phyloP scores from a whole-genome alignment of 2,329 filamentous ascomycete species.

The Sarocladium kiliense region DNA sequence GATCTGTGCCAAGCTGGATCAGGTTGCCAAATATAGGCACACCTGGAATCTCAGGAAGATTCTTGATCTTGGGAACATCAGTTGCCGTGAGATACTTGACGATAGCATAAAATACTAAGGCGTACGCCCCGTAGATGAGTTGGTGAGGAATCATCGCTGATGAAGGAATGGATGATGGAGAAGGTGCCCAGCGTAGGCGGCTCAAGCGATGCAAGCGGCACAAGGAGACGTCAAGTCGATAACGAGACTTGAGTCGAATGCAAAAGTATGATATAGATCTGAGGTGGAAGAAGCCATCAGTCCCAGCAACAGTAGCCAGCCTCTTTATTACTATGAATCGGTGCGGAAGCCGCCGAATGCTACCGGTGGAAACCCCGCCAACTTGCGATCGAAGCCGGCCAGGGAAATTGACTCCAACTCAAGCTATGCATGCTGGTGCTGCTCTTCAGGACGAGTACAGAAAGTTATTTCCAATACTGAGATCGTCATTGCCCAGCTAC shows the following conservation, averaged over 20 bases:
- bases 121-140: slow-evolving; percentile 2
- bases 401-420: no score
- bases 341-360: neutral
- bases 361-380: no score
- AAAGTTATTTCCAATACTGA: neutral
- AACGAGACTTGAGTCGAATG: no score
- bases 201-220: no score
- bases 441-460: no score
- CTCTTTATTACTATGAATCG: neutral
- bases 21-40: slow-evolving; percentile 60
- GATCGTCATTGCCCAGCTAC: neutral
- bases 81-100: slow-evolving; percentile 37
- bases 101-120: slow-evolving; percentile 16
- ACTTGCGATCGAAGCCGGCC: no score
- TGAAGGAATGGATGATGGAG: neutral
- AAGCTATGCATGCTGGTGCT: no score
- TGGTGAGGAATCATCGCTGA: slow-evolving; percentile 1
- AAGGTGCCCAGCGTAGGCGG: no score
- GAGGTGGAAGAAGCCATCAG: no score
- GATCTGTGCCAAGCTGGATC: slow-evolving; percentile 51
- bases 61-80: slow-evolving; percentile 56
- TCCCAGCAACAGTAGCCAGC: no score
- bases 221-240: no score
- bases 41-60: slow-evolving; percentile 55
- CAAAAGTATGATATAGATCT: no score